Evolutionary conservation across 169 alveolate species (phyloP).

Genomic region (Toxoplasma gondii): DNA sequence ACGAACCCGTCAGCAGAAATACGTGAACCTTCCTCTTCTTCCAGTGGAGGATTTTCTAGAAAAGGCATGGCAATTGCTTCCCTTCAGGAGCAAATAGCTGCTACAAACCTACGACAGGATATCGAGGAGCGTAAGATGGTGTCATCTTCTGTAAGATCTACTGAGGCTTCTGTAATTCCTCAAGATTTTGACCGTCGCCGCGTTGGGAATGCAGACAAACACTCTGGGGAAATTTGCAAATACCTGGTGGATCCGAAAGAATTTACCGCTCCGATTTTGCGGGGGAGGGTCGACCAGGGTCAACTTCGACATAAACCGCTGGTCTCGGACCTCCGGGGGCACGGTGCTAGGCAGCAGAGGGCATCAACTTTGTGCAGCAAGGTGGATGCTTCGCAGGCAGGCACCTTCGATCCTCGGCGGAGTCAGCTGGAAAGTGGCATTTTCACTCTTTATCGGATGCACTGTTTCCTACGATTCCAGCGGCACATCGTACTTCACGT

Average conservation of each 20-base stretch:
- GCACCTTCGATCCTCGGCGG: slow-evolving; percentile 26
- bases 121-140: neutral
- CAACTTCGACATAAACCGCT: neutral
- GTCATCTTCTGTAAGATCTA: neutral
- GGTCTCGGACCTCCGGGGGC: neutral
- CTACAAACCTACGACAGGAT: neutral
- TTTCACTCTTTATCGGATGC: slow-evolving; percentile 37
- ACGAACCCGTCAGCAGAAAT: neutral
- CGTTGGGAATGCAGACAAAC: neutral
- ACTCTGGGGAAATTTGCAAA: too few species aligned
- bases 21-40: neutral
- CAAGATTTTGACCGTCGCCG: neutral
- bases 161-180: neutral
- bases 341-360: neutral
- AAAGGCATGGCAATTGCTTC: neutral
- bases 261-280: too few species aligned
- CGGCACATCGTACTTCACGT: slow-evolving; percentile 17
- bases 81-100: neutral
- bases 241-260: too few species aligned
- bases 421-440: neutral
- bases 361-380: neutral
- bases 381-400: neutral
- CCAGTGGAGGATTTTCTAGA: neutral
- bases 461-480: neutral
- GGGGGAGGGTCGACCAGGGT: neutral